These are phyloP conservation scores for Myrica gale DNA, from an alignment of 306 rosid genomes.

Conservation along the genomic window DNA sequence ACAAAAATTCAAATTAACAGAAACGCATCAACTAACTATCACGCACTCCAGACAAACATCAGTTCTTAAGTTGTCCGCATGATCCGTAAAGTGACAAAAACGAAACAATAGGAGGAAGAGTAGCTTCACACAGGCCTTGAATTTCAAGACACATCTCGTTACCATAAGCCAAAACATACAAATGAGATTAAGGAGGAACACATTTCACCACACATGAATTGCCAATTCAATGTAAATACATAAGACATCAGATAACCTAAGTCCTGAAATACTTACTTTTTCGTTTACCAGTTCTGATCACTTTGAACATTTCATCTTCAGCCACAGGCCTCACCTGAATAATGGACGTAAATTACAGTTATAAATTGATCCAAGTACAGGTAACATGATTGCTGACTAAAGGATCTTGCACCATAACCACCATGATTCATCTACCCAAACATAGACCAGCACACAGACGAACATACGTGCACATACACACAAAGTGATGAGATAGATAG, in stretches of 20 bases:
- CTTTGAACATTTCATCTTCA: conserved; percentile 96
- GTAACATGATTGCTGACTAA: neutral
- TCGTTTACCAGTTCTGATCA: conserved; percentile 80
- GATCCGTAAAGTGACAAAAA: neutral
- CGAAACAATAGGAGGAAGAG: no score
- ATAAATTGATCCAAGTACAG: neutral
- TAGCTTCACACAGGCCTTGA: no score
- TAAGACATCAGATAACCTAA: neutral
- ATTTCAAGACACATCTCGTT: no score
- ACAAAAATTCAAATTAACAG: neutral
- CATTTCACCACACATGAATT: no score
- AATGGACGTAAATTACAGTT: conserved; percentile 8
- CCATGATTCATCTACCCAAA: neutral
- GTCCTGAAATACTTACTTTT: conserved; percentile 53
- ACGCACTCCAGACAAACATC: neutral
- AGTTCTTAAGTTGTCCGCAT: neutral
- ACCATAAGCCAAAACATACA: no score
- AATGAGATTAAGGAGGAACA: no score
- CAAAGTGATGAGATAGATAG: neutral
- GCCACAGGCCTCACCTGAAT: conserved; percentile 90
- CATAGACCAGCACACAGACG: neutral
- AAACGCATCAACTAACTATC: neutral
- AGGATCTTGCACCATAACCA: neutral
- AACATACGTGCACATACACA: neutral
- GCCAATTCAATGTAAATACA: neutral